Percentiles rank a stretch among this genome's conserved stretches.
Evolutionary conservation across 805 yeast genomes (phyloP).

Genomic region (Candida tibetensis): DNA sequence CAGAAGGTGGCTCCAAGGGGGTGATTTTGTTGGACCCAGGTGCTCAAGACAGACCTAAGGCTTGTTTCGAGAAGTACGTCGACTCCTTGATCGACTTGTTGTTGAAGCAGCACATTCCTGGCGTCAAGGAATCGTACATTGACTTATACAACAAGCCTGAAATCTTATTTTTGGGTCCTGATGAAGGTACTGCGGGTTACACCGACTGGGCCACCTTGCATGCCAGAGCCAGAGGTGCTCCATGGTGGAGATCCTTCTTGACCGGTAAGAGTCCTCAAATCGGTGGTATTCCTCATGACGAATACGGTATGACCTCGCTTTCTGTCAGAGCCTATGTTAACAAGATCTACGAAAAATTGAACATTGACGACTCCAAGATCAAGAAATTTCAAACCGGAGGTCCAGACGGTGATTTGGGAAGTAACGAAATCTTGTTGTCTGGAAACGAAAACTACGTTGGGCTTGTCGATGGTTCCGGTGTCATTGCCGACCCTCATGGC

Average conservation of each 20-base stretch:
- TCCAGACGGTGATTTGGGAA: slow-evolving; percentile 97
- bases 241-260: slow-evolving; percentile 98
- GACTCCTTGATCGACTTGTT: slow-evolving; percentile 87
- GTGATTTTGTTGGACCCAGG: slow-evolving; percentile 84
- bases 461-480: slow-evolving; percentile 94
- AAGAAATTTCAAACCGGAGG: slow-evolving; percentile 96
- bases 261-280: slow-evolving; percentile 90
- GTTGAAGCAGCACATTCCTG: slow-evolving; percentile 66
- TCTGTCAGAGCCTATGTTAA: slow-evolving; percentile 91
- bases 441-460: slow-evolving; percentile 81
- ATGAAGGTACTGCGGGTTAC: slow-evolving; percentile 94
- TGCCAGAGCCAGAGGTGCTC: slow-evolving; percentile 88
- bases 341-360: slow-evolving; percentile 77
- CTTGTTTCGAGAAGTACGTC: slow-evolving; percentile 88
- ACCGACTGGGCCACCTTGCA: slow-evolving; percentile 98
- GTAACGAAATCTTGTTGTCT: slow-evolving; percentile 88
- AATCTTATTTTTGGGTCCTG: slow-evolving; percentile 97
- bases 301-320: slow-evolving; percentile 94
- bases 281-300: slow-evolving; percentile 99
- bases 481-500: slow-evolving; percentile 87
- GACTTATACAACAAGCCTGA: slow-evolving; percentile 83
- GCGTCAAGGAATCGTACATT: slow-evolving; percentile 77
- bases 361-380: slow-evolving; percentile 55
- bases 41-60: slow-evolving; percentile 75
- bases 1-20: slow-evolving; percentile 99